phyloP scores from a whole-genome alignment of 345 rosid species.

The Lepidium didymum region DNA sequence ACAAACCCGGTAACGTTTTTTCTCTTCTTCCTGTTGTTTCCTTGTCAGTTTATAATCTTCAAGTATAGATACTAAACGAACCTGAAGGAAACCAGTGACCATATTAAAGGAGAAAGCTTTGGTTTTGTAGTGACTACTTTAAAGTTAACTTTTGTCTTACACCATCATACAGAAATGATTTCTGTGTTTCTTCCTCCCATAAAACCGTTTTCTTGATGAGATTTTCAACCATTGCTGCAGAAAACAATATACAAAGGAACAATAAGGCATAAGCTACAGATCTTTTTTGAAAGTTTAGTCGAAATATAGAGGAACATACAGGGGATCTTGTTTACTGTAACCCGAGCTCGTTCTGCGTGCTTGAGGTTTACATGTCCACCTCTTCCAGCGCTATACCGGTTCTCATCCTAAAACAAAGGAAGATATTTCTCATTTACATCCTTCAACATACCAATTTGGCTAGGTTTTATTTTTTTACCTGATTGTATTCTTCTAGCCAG shows the following conservation, averaged over 20 bases:
- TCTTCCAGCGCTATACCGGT: constrained; percentile 79
- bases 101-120: constrained; percentile 39
- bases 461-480: constrained; percentile 36
- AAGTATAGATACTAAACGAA: constrained; percentile 63
- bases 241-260: background rate
- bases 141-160: constrained; percentile 35
- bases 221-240: constrained; percentile 80
- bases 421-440: background rate
- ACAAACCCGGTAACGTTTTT: constrained; percentile 72
- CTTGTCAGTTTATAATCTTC: constrained; percentile 87
- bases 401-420: constrained; percentile 52
- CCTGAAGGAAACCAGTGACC: constrained; percentile 40
- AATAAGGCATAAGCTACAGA: constrained; percentile 2
- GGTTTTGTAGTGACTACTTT: background rate
- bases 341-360: constrained; percentile 84
- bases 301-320: constrained; percentile 37
- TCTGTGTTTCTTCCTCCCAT: constrained; percentile 79
- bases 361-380: constrained; percentile 88
- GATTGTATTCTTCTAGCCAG: constrained; percentile 95
- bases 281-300: background rate
- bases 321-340: constrained; percentile 76
- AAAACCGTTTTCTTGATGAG: constrained; percentile 66
- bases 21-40: constrained; percentile 79
- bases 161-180: constrained; percentile 75
- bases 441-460: background rate